Evolutionary conservation across 495 filamentous ascomycete genomes (phyloP).

Genomic region (Neurospora sp.): DNA sequence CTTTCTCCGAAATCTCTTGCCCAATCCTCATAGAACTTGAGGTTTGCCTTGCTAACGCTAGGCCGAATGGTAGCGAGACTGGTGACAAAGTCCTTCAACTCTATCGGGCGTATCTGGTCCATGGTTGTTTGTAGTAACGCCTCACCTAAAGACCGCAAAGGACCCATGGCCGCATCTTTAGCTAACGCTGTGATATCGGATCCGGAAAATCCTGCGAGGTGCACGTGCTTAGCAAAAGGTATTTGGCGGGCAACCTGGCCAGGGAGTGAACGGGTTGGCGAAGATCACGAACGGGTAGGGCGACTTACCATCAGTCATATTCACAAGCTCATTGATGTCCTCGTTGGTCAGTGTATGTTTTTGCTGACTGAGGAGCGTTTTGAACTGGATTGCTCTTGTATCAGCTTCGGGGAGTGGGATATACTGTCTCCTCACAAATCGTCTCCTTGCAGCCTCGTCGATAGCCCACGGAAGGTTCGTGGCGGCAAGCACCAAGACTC

Average conservation of each 20-base stretch:
- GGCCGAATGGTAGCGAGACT: slow-evolving; percentile 82
- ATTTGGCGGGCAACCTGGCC: background rate
- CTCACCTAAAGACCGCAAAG: slow-evolving; percentile 83
- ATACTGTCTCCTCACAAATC: slow-evolving; percentile 92
- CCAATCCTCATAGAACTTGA: slow-evolving; percentile 90
- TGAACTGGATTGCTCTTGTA: slow-evolving; percentile 68
- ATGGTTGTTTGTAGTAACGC: slow-evolving; percentile 80
- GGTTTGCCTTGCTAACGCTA: slow-evolving; percentile 75
- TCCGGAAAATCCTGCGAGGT: slow-evolving; percentile 72
- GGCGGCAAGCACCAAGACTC: slow-evolving; percentile 88
- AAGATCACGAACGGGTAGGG: background rate
- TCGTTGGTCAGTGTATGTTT: slow-evolving; percentile 66
- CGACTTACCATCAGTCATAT: slow-evolving; percentile 69
- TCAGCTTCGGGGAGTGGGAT: slow-evolving; percentile 84
- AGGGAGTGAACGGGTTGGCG: background rate
- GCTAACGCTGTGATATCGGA: slow-evolving; percentile 95
- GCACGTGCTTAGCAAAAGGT: background rate
- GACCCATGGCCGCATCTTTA: slow-evolving; percentile 98
- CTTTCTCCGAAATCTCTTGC: slow-evolving; percentile 86
- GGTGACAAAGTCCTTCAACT: slow-evolving; percentile 70
- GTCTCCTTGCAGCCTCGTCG: slow-evolving; percentile 83
- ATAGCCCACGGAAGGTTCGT: slow-evolving; percentile 98
- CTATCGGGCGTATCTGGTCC: slow-evolving; percentile 87
- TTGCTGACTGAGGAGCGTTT: slow-evolving; percentile 71
- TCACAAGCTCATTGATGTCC: slow-evolving; percentile 70